Evolutionary conservation across 768 basidiomycete species (phyloP).

Genomic region (Mycena floridula): DNA sequence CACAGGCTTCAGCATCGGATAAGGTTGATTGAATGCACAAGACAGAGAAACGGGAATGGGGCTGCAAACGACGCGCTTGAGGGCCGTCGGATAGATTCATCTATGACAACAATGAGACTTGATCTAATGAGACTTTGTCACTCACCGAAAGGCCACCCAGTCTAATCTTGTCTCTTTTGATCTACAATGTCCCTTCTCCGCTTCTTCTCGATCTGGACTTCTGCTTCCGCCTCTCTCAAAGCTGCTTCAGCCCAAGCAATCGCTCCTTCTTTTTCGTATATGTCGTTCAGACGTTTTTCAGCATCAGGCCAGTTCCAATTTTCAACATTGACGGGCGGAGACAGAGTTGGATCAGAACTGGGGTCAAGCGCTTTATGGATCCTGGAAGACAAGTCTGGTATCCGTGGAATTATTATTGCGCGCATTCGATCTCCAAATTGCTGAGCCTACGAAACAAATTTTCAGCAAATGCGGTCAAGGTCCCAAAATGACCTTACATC

Average conservation of each 20-base stretch:
- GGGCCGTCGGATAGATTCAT: no score
- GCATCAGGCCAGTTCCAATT: conserved; percentile 51
- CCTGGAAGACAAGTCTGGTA: conserved; percentile 43
- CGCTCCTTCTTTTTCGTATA: conserved; percentile 57
- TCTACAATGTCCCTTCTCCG: neutral
- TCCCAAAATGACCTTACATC: conserved; percentile 37
- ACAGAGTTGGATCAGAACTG: neutral
- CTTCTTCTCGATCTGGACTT: conserved; percentile 42
- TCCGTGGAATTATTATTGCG: conserved; percentile 31
- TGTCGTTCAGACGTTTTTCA: conserved; percentile 43
- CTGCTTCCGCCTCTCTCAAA: conserved; percentile 50
- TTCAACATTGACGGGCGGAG: conserved; percentile 10
- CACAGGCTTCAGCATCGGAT: no score
- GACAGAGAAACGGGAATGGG: no score
- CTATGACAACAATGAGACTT: no score
- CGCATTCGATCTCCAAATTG: conserved; percentile 62
- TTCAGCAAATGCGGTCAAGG: conserved; percentile 3
- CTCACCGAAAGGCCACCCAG: no score
- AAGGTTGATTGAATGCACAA: no score
- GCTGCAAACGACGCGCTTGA: no score
- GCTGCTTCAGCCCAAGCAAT: conserved; percentile 49
- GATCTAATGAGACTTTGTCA: no score
- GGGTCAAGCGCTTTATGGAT: conserved; percentile 41
- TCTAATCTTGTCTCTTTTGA: no score
- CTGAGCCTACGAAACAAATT: conserved; percentile 35